Evolutionary conservation across 1,139 yeast species (phyloP), one percentile per base, ranked within the genome.

Genomic region (Spathaspora sp.): DNA sequence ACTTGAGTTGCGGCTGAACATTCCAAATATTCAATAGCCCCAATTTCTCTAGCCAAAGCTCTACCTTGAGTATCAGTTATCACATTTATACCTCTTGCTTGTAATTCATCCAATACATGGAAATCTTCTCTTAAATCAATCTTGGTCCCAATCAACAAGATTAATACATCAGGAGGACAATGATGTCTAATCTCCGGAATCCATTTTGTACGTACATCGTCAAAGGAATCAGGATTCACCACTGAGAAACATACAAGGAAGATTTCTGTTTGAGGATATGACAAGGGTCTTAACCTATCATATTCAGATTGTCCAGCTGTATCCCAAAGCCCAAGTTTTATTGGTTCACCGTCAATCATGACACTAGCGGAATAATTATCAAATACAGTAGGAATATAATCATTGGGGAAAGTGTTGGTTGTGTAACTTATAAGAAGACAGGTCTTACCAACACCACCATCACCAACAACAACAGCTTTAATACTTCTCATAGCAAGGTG

Each of bases 221-320:
- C 82, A 65, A 86, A 89, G 23, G 95, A 85, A 38, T 86, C 80
- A 16, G 95, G 96, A 56, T 86, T 86, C 43, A 87, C 86, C 9
- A 90, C 84, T 11, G 96, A 86, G 67, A 90, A 90, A 67, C 97
- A 90, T 52, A 89, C 82, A 50, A 90, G 70, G 61, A 90, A 90
- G 39, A 90, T 86, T 58, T 89, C 96, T 0, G 97, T 89, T 60
- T 90, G 96, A 2, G 97, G 97, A 61, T 90, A 90, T 16, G 95
- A 86, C 52, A 90, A 73, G 4, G 97, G 97, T 67, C 97, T 79
- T 61, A 90, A 76, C 53, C 97, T 76, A 65, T 90, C 97, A 65
- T 90, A 90, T 64, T 90, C 97, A 60, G 88, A 87, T 67, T 90
- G 97, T 25, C 97, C 97, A 7, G 97, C 97, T n/a, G 97, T 90